Evolutionary conservation across 306 rosid genomes (phyloP).

Genomic region (Ammopiptanthus mongolicus): DNA sequence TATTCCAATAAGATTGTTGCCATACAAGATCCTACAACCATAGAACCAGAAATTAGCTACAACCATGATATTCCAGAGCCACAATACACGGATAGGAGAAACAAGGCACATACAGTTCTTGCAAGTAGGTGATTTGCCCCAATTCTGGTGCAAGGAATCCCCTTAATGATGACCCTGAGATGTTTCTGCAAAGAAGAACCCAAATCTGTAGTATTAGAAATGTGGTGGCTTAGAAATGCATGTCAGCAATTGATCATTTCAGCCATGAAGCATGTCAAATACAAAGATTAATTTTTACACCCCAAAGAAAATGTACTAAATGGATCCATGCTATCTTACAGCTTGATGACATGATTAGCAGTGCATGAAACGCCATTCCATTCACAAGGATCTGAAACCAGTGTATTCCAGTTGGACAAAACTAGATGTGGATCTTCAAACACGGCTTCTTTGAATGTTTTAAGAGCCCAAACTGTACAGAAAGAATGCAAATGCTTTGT

Average conservation of each 20-base stretch:
- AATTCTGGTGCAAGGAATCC: slow-evolving; percentile 82
- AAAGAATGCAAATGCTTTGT: neutral
- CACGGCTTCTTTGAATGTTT: slow-evolving; percentile 66
- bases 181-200: slow-evolving; percentile 56
- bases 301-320: neutral
- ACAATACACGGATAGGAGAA: neutral
- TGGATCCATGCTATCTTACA: slow-evolving; percentile 49
- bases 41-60: slow-evolving; percentile 11
- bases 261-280: slow-evolving; percentile 6
- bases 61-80: slow-evolving; percentile 11
- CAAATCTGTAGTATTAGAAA: slow-evolving; percentile 26
- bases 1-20: slow-evolving; percentile 74
- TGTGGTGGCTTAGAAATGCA: slow-evolving; percentile 9
- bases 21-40: slow-evolving; percentile 67
- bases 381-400: slow-evolving; percentile 81
- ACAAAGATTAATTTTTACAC: neutral
- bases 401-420: slow-evolving; percentile 72
- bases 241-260: neutral
- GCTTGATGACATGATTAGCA: slow-evolving; percentile 68
- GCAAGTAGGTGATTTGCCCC: slow-evolving; percentile 66
- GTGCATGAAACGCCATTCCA: slow-evolving; percentile 82
- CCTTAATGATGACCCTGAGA: slow-evolving; percentile 65
- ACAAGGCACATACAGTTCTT: slow-evolving; percentile 61
- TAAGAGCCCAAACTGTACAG: slow-evolving; percentile 62
- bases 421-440: slow-evolving; percentile 73